Base-by-base conservation (phyloP, 2,329 filamentous ascomycete genomes). In the Spiromastix sp. region DNA sequence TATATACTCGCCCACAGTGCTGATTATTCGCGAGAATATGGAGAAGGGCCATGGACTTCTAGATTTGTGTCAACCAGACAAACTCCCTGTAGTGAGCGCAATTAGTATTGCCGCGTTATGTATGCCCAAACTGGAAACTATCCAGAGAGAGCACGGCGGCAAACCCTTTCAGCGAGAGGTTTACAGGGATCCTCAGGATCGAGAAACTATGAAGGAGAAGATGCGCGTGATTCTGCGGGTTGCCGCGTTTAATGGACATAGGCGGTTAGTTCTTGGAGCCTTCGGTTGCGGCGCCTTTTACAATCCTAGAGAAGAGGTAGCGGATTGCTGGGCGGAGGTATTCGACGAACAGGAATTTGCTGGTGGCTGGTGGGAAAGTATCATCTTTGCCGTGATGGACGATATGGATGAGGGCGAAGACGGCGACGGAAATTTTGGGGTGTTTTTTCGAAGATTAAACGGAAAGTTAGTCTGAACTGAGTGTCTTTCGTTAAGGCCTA, bases 231-330 rank as follows among this genome's bases (percentile, higher is more conserved):
- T 68, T 12, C 55, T 83, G 34, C 64, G 78, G 4, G 68, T 77
- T 37, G 74, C 77, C 2, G 77, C 68, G n/a, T 50, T 50, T 4
- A 62, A 71, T 18, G 64, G 64, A 2, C 76, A 81, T 47, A 61
- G 67, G 15, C 62, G 68, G 44, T 55, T 85, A 6, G 72, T 85
- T 4, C 62, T 85, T 2, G 79, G 80, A 0, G 79, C 80, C 0
- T 50, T 85, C 32, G 80, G 80, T 0, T 85, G 79, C 46, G 80
- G 79, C 3, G 77, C 71, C 1, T 82, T 81, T 51, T 47, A 45
- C 0, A 81, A 83, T 50, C 80, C 80, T 6, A 64, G 66, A 0
- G 55, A 60, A 20, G 74, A 76, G 41, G 72, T 84, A n/a, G 77
- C 73, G 2, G 40, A 58, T 21, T 77, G 76, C 45, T 85, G 78